phyloP scores from a whole-genome alignment of 805 yeast species.

The Maudiozyma pseudohumilis region DNA sequence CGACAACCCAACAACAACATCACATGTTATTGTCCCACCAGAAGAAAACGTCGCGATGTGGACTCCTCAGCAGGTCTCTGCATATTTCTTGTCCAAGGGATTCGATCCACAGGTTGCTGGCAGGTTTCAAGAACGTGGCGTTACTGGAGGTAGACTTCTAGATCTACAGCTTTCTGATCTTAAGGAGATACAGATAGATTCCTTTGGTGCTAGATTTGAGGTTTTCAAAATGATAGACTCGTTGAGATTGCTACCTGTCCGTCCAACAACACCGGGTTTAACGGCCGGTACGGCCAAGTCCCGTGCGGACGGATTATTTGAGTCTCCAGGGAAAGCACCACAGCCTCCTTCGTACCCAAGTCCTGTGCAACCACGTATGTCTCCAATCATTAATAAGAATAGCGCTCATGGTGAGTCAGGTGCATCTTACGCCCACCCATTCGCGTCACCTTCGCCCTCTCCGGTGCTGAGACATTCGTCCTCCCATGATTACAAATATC shows the following conservation, averaged over 20 bases:
- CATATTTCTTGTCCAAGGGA: constrained; percentile 61
- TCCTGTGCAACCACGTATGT: constrained; percentile 26
- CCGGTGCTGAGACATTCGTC: not conserved
- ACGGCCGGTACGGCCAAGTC: constrained; percentile 7
- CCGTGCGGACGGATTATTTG: constrained; percentile 27
- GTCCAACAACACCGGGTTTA: not conserved
- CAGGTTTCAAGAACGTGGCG: constrained; percentile 75
- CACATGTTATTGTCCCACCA: not conserved
- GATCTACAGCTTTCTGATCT: constrained; percentile 78
- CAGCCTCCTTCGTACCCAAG: constrained; percentile 47
- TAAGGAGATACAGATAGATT: constrained; percentile 82
- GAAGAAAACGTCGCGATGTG: constrained; percentile 41
- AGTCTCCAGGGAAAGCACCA: constrained; percentile 66
- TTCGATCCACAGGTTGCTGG: constrained; percentile 63
- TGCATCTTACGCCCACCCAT: too few species aligned
- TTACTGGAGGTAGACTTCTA: constrained; percentile 74
- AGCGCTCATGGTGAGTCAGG: not conserved
- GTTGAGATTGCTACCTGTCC: constrained; percentile 24
- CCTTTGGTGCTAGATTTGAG: constrained; percentile 93
- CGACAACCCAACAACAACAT: not conserved
- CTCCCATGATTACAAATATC: constrained; percentile 1
- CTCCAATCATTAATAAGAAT: constrained; percentile 3
- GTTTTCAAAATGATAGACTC: constrained; percentile 79
- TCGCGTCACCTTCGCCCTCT: too few species aligned
- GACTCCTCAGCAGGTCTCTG: constrained; percentile 78